A percentile compares a stretch with the other conserved stretches of the same genome.
Conservation (phyloP, 192 early-diverging fungal species). For the Pilaira anomala region DNA sequence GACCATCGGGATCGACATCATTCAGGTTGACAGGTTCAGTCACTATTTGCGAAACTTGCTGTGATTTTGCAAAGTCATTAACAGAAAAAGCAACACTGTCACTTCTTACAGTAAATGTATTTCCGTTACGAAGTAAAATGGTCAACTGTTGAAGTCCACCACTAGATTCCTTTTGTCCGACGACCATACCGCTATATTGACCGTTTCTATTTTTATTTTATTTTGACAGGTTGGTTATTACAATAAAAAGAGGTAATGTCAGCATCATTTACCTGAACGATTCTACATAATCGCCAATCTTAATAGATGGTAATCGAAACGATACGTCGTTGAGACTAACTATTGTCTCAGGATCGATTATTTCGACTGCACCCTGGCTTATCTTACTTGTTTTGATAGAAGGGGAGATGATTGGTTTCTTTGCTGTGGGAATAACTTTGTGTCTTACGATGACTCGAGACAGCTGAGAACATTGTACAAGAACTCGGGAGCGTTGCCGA, state of each 20-base stretch:
- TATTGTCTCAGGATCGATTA: not conserved
- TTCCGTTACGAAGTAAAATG: constrained; percentile 19
- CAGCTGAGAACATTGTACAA: too few species aligned
- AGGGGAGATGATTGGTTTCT: not conserved
- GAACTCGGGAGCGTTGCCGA: too few species aligned
- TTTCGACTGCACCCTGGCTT: not conserved
- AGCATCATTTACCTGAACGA: constrained; percentile 20
- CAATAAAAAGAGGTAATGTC: too few species aligned
- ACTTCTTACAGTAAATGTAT: constrained; percentile 16
- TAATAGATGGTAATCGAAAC: not conserved
- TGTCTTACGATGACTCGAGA: not conserved
- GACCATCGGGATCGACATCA: not conserved
- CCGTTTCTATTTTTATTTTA: not conserved
- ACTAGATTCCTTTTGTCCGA: constrained; percentile 10
- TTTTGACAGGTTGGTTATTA: too few species aligned
- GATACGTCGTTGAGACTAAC: not conserved
- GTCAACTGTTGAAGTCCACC: constrained; percentile 28
- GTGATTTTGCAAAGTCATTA: constrained; percentile 32
- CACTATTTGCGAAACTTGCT: constrained; percentile 4
- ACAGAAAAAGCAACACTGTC: constrained; percentile 47
- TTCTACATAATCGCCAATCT: constrained; percentile 30
- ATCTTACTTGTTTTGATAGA: too few species aligned
- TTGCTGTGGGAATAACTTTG: not conserved
- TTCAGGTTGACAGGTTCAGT: not conserved
- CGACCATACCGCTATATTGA: constrained; percentile 33